Evolutionary conservation across 2,329 filamentous ascomycete species (phyloP), one percentile per base, ranked within the genome.

Genomic region (Alternaria gaisen): DNA sequence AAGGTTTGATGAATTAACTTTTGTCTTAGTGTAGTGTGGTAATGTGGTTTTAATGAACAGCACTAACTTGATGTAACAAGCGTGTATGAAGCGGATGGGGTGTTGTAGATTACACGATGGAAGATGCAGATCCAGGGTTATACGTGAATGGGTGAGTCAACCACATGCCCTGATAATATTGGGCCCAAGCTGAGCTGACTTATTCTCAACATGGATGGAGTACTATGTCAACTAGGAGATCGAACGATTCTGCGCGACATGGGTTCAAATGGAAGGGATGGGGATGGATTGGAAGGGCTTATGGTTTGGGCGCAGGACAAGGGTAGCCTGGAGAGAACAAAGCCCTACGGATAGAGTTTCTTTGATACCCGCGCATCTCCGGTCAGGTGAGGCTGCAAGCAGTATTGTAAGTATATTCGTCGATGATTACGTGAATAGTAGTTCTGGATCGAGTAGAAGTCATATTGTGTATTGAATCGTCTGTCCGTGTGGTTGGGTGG

Each of bases 1-100:
- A 14, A 3, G 11, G 5, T 11, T 3, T 1, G 6, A 12, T 14
- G 30, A 12, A 7, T 48, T 16, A 0, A 1, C 4, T 4, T 10
- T 24, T 16, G 7, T 0, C 28, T 48, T 5, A 5, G 12, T 14
- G 8, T 0, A 22, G 22, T 24, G 6, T n/a, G 30, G 2, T 34
- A 20, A 2, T 4, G 18, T 40, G n/a, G 36, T 18, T n/a, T 38
- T 16, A 18, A 16, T 5, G 6, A 0, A 30, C 9, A 30, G 28
- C 4, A 5, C 10, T 30, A 30, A 30, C 3, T 30, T 30, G 28
- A 30, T 30, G 9, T 30, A 30, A 30, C 12, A 11, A 30, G 28
- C 28, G 28, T 30, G 10, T 12, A 12, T 11, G 28, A 30, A 30
- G 28, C 11, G 3, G 28, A 12, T 30, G 9, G 28, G 12, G 28